Evolutionary conservation across 345 rosid species (phyloP), one percentile per base, ranked within the genome.

Genomic region (Aurinia saxatilis): DNA sequence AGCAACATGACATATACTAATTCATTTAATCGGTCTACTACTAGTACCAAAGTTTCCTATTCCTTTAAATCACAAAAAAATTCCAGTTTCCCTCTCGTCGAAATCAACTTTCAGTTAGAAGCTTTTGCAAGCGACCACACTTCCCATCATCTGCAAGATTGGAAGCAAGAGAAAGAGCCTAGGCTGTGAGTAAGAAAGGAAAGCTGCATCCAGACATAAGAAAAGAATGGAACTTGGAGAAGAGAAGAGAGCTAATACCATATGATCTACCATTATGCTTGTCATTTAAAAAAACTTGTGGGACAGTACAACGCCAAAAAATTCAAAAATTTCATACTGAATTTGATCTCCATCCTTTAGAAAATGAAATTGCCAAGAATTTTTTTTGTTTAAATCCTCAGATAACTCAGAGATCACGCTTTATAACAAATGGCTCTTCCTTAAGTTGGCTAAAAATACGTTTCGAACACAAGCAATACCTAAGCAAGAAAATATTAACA

Each of bases 231-330:
- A 51, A 29, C 2, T 29, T 29, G 7, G 47, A 68, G 12, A 44
- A 25, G 21, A 7, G 19, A 49, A 8, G 50, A 50, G 46, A 49
- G 36, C 41, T 15, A 46, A 60, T 45, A 86, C 95, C 96, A 67
- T 93, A 95, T 45, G 96, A 87, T 59, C 99, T 97, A 42, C 99
- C 95, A 21, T 89, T 66, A 67, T 87, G 96, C 71, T 90, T 84
- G 16, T 97, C 96, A 55, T 85, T 76, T 30, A 93, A 81, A 71
- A 87, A 93, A 8, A 93, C 82, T 79, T 93, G 99, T 0, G 97
- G 97, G 31, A 93, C 92, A 1, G 97, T 93, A 18, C 74, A 80
- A 14, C 79, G 85, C 97, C 97, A 2, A 88, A 82, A 27, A 85
- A 75, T 52, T 87, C 86, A 25, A 88, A 7, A 27, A 27, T 6